Evolutionary conservation across 208 protist species (phyloP), one percentile per base, ranked within the genome.

Genomic region (Porcisia hertigi): DNA sequence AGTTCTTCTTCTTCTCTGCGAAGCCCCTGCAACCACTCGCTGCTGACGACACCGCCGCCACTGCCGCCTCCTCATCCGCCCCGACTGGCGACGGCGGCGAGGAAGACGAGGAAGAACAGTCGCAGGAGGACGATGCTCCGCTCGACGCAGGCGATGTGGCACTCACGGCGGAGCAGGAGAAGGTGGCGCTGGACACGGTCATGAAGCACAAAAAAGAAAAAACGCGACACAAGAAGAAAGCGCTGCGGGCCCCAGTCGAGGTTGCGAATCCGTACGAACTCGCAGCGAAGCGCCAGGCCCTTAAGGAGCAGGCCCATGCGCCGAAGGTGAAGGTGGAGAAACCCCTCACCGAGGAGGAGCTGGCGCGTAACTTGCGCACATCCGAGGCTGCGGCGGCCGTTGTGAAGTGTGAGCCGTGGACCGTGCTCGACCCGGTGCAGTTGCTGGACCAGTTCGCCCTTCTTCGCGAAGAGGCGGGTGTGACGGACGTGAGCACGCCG

Each of bases 1-100:
- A 76, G 2, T 98, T 96, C 75, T 87, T 97, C 75, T 99, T 99
- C 81, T 99, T 98, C 77, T 94, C 92, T 9, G 91, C 93, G n/a
- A 76, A 86, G 52, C 82, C 88, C 43, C 77, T 84, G 62, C 76
- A 90, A 23, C 71, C 69, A 1, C 30, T 75, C 39, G 67, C 52
- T 4, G 73, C 45, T 6, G 79, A 81, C 39, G 53, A 20, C 25
- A n/a, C 7, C 64, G n/a, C 41, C 63, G 43, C 30, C 39, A 25
- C 23, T 25, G 80, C 72, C 60, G 69, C 76, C n/a, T 58, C 71
- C 47, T 85, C 73, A 34, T 23, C 54, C 9, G 80, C 73, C 34
- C 30, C 71, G 45, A 72, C 63, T 34, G 34, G 77, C 14, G n/a
- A 74, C 49, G 43, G 53, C 43, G 43, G 77, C 18, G n/a, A 75